A percentile compares a stretch with the other conserved stretches of the same genome.
phyloP scores from a whole-genome alignment of 495 filamentous ascomycete genomes.

The Penicillium bovifimosum region DNA sequence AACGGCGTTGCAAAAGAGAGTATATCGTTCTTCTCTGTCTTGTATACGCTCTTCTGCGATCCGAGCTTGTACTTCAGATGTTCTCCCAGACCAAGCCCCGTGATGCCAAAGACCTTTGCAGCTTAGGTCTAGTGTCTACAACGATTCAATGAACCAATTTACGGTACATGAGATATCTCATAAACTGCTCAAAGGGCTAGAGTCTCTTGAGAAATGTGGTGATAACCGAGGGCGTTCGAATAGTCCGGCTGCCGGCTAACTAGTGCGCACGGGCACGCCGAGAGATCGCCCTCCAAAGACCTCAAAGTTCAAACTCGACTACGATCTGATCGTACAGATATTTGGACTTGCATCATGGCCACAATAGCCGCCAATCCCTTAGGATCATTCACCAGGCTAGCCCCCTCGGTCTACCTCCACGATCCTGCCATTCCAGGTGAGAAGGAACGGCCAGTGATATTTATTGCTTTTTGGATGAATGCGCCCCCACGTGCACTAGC shows the following conservation, averaged over 20 bases:
- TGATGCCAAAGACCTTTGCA: neutral
- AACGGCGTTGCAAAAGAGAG: neutral
- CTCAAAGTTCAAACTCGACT: neutral
- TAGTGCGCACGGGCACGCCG: constrained; percentile 1
- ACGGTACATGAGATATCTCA: too few relatives aligned
- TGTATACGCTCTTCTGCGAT: neutral
- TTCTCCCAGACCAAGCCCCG: neutral
- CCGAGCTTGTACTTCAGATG: neutral
- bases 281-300: neutral
- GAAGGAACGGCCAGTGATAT: constrained; percentile 18
- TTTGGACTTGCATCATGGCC: constrained; percentile 3
- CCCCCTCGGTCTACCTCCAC: constrained; percentile 32
- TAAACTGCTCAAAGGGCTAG: too few relatives aligned
- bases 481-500: constrained; percentile 32
- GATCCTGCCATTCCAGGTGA: constrained; percentile 14
- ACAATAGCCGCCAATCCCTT: constrained; percentile 6
- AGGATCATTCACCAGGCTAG: constrained; percentile 25
- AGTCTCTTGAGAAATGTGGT: too few relatives aligned
- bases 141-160: too few relatives aligned
- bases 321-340: neutral
- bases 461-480: constrained; percentile 44
- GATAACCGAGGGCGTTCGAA: neutral
- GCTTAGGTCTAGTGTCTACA: too few relatives aligned
- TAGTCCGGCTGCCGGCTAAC: too few relatives aligned
- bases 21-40: neutral